Evolutionary conservation across 345 rosid species (phyloP), one percentile per base, ranked within the genome.

Genomic region (Clarkia xantiana): DNA sequence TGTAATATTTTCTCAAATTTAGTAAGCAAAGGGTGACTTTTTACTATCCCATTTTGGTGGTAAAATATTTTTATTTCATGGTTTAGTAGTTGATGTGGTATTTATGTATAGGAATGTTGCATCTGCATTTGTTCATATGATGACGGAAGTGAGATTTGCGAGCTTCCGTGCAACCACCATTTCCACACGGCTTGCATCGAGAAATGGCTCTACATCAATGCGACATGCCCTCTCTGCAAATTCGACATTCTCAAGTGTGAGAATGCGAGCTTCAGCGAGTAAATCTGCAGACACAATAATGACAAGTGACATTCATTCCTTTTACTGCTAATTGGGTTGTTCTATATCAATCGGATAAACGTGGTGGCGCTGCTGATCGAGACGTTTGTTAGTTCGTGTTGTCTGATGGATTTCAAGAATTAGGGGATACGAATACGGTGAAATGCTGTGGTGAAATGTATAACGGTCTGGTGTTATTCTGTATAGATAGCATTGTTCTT

Each of bases 141-240:
- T 44, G 82, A 78, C 48, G 89, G 81, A 55, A 59, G 60, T 44
- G 91, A 88, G 65, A 58, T 88, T 22, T 71, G 78, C 13, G 77
- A 84, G 22, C 86, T 84, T 47, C 80, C 86, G 36, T 88, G 97
- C 61, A 49, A 60, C 20, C 94, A 88, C 56, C 91, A 81, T 65
- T 84, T 77, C 70, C 94, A 88, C 65, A 69, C 78, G 44, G 22
- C 49, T 42, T 84, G 88, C 67, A 70, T 88, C 48, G 97, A 84
- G 56, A 84, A 76, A 59, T 84, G 97, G 97, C 62, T 88, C 50
- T 64, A 62, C 64, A 81, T 79, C 54, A 88, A 88, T 19, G 81
- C 91, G 0, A 81, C 75, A 29, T 88, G 94, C 60, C 97, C 97
- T 45, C 94, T 84, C 57, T 84, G 91, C 82, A 88, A 88, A 73